Conservation (phyloP, 2,329 filamentous ascomycete species). For the Diplodia scrobiculata region DNA sequence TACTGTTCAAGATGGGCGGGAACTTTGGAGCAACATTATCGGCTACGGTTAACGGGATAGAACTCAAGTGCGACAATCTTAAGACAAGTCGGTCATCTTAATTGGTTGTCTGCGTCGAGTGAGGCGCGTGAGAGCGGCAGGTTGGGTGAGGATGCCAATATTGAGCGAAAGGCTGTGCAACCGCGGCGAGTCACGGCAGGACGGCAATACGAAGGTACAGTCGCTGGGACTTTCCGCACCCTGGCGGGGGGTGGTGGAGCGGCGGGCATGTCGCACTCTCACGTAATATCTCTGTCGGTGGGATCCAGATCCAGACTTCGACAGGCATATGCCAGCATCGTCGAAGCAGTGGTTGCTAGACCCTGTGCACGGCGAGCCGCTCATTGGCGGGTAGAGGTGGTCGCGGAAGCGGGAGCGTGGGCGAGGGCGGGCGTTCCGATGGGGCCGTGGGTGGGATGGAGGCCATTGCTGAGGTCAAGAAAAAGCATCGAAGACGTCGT, state of each 20-base stretch:
- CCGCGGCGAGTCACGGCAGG: neutral
- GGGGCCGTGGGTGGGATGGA: neutral
- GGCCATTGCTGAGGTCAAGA: neutral
- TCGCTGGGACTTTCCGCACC: neutral
- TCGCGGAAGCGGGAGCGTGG: conserved; percentile 8
- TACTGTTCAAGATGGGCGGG: conserved; percentile 17
- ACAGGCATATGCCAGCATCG: conserved; percentile 21
- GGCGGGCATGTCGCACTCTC: conserved; percentile 1
- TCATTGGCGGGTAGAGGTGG: conserved; percentile 3
- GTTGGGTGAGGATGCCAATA: neutral
- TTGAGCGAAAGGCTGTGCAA: neutral
- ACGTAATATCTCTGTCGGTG: conserved; percentile 4
- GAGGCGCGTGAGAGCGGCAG: neutral
- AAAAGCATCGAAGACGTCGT: conserved; percentile 18
- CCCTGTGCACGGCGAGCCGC: neutral
- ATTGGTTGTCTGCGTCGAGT: neutral
- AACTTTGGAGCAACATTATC: conserved; percentile 24
- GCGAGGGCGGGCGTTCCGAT: neutral
- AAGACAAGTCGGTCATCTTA: conserved; percentile 23
- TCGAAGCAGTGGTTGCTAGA: neutral
- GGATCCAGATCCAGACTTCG: conserved; percentile 9
- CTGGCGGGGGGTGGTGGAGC: neutral
- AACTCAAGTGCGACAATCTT: conserved; percentile 24
- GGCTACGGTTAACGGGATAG: conserved; percentile 22
- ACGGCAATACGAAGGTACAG: conserved; percentile 5